Evolutionary conservation across 176 grass and related monocot genomes (phyloP).

Genomic region (Ensete glaucum): DNA sequence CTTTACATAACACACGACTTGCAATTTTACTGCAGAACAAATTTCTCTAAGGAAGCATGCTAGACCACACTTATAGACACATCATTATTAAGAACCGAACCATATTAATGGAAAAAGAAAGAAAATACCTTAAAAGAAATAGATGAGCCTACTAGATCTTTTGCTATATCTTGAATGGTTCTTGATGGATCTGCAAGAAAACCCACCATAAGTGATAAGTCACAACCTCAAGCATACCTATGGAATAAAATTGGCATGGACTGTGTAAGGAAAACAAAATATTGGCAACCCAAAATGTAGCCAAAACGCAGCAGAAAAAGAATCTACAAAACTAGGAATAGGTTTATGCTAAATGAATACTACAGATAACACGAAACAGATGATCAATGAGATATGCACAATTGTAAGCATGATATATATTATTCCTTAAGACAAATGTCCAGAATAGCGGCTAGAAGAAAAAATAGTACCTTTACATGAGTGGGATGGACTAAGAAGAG

Average conservation of each 20-base stretch:
- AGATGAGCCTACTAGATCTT: constrained; percentile 63
- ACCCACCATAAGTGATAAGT: not conserved
- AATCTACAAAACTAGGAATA: not conserved
- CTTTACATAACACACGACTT: not conserved
- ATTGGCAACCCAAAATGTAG: too few species aligned
- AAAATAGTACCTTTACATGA: constrained; percentile 50
- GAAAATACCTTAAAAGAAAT: constrained; percentile 72
- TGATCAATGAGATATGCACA: too few species aligned
- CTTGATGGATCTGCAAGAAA: constrained; percentile 51
- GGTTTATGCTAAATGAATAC: not conserved
- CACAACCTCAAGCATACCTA: too few species aligned
- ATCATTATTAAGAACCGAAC: not conserved
- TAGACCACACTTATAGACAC: not conserved
- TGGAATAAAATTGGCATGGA: too few species aligned
- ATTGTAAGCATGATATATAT: too few species aligned
- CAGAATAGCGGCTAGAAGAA: not conserved
- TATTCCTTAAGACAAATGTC: not conserved
- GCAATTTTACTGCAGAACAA: not conserved
- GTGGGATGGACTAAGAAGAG: constrained; percentile 66
- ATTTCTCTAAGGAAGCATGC: not conserved
- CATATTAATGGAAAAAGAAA: not conserved
- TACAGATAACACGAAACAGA: too few species aligned
- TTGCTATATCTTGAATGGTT: constrained; percentile 69
- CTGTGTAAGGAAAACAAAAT: too few species aligned
- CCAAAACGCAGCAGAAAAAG: too few species aligned